Conservation (phyloP, 75 land plant species). For the Isoetes taiwanensis region DNA sequence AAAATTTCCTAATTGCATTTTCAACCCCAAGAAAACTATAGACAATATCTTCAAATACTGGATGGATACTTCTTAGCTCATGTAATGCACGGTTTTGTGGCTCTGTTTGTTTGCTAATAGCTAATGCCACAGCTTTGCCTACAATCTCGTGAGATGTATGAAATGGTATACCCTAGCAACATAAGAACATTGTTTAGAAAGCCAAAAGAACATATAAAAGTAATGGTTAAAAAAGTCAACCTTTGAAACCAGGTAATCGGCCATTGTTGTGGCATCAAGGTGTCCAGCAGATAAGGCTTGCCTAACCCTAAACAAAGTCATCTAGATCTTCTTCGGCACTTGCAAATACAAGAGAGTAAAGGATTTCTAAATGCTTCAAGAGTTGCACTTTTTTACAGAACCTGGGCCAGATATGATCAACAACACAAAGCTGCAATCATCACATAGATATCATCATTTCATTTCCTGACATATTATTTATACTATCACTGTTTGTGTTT, state of each 20-base stretch:
- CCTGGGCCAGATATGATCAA: too few relatives aligned
- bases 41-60: background rate
- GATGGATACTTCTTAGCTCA: background rate
- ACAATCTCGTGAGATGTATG: conserved; percentile 1
- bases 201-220: too few relatives aligned
- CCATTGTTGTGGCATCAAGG: conserved; percentile 7
- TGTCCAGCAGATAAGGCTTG: conserved; percentile 6
- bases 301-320: too few relatives aligned
- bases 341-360: too few relatives aligned
- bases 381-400: too few relatives aligned
- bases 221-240: background rate
- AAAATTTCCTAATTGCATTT: background rate
- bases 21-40: background rate
- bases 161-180: conserved; percentile 1
- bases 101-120: background rate
- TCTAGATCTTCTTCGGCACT: too few relatives aligned
- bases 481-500: too few relatives aligned
- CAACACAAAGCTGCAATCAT: too few relatives aligned
- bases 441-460: too few relatives aligned
- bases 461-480: too few relatives aligned
- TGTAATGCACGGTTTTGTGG: background rate
- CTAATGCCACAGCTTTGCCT: background rate
- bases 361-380: too few relatives aligned
- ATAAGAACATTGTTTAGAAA: background rate
- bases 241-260: background rate